These are phyloP conservation scores for Fusarium domesticum DNA, from an alignment of 2,329 filamentous ascomycete genomes.

Conservation along the genomic window DNA sequence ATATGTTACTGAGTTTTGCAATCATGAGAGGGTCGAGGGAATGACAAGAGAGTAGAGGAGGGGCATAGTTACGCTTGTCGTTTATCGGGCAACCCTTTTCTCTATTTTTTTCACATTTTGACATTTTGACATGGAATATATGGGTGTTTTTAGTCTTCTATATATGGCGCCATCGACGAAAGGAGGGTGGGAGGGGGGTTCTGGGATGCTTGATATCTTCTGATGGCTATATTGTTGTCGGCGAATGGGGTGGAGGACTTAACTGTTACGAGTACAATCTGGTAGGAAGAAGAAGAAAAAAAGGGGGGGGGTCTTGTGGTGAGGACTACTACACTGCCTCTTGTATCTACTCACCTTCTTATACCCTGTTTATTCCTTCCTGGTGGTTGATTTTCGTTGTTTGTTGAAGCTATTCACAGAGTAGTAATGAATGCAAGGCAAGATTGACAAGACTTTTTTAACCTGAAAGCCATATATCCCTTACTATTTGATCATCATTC, in stretches of 20 bases:
- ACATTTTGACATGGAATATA: too few relatives aligned
- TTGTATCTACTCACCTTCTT: background rate
- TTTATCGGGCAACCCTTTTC: too few relatives aligned
- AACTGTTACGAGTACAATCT: background rate
- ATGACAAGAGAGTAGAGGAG: too few relatives aligned
- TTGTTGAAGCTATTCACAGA: background rate
- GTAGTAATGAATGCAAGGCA: background rate
- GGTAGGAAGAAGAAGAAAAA: too few relatives aligned
- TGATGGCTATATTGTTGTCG: background rate
- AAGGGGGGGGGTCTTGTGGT: too few relatives aligned
- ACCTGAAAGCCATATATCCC: too few relatives aligned
- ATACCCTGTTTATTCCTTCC: background rate
- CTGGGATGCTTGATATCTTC: background rate
- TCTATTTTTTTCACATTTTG: background rate
- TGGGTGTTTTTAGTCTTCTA: too few relatives aligned
- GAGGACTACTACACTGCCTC: background rate
- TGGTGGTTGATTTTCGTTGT: too few relatives aligned
- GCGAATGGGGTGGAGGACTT: background rate
- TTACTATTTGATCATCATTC: too few relatives aligned
- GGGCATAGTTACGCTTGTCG: too few relatives aligned
- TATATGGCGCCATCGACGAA: background rate
- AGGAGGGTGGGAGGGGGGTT: background rate
- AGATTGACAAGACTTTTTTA: background rate
- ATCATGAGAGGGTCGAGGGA: too few relatives aligned
- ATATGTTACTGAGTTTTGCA: too few relatives aligned